These are phyloP conservation scores for Elongisporangium prolatum DNA, from an alignment of 352 stramenopile species.

Conservation along the genomic window DNA sequence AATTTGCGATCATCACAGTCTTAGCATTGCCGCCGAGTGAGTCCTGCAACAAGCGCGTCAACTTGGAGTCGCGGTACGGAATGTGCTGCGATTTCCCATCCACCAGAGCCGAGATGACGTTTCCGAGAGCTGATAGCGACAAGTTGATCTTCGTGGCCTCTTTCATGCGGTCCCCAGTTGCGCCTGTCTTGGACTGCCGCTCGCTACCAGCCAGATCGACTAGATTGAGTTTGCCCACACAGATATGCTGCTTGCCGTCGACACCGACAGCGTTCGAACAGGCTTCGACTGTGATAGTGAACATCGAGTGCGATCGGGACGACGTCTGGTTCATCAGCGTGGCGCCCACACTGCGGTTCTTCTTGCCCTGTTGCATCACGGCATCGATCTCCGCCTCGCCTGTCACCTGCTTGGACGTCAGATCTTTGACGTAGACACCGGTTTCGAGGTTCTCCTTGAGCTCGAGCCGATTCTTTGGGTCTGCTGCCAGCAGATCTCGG, in stretches of 20 bases:
- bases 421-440: conserved; percentile 96
- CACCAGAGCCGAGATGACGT: conserved; percentile 81
- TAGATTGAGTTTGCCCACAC: conserved; percentile 95
- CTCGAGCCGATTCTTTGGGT: conserved; percentile 87
- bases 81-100: conserved; percentile 92
- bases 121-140: conserved; percentile 69
- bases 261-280: conserved; percentile 35
- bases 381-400: conserved; percentile 88
- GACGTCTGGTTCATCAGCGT: conserved; percentile 96
- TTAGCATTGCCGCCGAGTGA: conserved; percentile 95
- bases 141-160: conserved; percentile 92
- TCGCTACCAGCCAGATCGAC: conserved; percentile 94
- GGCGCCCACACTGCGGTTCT: conserved; percentile 89
- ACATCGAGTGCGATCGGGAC: conserved; percentile 93
- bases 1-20: conserved; percentile 98
- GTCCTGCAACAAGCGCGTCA: conserved; percentile 85
- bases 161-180: conserved; percentile 90
- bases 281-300: conserved; percentile 93
- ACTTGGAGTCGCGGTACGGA: conserved; percentile 89
- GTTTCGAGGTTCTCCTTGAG: conserved; percentile 92
- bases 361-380: conserved; percentile 90
- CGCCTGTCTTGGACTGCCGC: conserved; percentile 91
- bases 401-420: conserved; percentile 82
- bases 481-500: conserved; percentile 88
- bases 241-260: conserved; percentile 86